Evolutionary conservation across 495 filamentous ascomycete species (phyloP).

Genomic region (Penicillium verhagenii): DNA sequence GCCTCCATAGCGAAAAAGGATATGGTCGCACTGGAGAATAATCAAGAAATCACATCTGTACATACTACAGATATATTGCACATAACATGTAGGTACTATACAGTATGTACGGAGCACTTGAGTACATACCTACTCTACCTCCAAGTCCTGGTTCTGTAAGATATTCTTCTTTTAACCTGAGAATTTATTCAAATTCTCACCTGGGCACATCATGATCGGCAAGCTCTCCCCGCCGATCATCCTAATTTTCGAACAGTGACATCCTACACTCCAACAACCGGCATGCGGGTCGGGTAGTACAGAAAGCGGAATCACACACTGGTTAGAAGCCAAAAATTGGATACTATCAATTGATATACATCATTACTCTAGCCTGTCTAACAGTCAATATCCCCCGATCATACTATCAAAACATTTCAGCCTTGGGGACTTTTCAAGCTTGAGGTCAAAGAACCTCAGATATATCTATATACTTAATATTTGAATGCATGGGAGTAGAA

Average conservation of each 20-base stretch:
- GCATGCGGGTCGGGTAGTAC: slow-evolving; percentile 30
- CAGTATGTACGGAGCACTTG: not conserved
- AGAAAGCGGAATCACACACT: slow-evolving; percentile 3
- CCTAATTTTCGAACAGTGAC: not conserved
- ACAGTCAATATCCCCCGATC: slow-evolving; percentile 21
- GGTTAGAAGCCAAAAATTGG: slow-evolving; percentile 7
- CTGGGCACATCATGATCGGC: slow-evolving; percentile 34
- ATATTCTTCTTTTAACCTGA: no score
- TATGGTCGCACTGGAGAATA: not conserved
- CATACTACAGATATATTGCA: not conserved
- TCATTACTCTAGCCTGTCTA: slow-evolving; percentile 14
- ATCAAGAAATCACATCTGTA: not conserved
- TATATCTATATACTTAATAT: no score
- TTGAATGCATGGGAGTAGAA: no score
- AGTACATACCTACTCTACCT: slow-evolving; percentile 1
- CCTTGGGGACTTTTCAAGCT: slow-evolving; percentile 1
- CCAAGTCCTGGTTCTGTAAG: no score
- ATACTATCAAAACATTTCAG: no score
- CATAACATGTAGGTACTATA: not conserved
- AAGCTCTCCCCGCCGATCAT: slow-evolving; percentile 12
- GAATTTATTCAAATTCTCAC: not conserved
- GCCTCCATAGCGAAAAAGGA: no score
- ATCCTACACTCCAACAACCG: slow-evolving; percentile 15
- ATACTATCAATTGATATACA: no score
- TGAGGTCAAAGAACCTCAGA: no score